Evolutionary conservation across 805 yeast species (phyloP).

Genomic region (Sugiyamaella valdiviana): DNA sequence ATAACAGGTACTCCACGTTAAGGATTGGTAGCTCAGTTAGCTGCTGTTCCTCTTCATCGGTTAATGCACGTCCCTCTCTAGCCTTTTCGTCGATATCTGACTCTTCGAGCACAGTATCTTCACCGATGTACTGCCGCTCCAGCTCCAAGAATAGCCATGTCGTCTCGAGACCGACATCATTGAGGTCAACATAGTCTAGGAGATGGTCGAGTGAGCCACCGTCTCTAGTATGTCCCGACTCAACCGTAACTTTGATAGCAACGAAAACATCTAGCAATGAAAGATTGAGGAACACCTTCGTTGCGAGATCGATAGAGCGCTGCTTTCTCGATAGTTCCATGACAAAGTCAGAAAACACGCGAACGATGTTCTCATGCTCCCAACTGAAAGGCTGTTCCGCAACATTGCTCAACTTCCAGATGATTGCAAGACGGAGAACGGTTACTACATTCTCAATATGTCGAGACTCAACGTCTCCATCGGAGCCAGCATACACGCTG

Average conservation of each 20-base stretch:
- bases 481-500: background rate
- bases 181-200: conserved; percentile 29
- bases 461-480: background rate
- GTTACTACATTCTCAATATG: conserved; percentile 1
- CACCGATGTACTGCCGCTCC: conserved; percentile 39
- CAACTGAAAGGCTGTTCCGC: background rate
- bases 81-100: conserved; percentile 24
- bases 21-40: conserved; percentile 35
- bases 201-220: conserved; percentile 24
- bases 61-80: background rate
- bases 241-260: conserved; percentile 16
- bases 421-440: conserved; percentile 5
- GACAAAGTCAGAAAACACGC: conserved; percentile 1
- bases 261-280: conserved; percentile 21
- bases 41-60: conserved; percentile 17
- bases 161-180: conserved; percentile 33
- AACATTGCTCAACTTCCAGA: conserved; percentile 13
- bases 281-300: conserved; percentile 3
- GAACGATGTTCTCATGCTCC: conserved; percentile 2
- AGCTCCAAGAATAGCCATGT: conserved; percentile 37
- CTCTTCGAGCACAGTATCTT: conserved; percentile 26
- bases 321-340: background rate
- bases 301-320: background rate
- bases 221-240: too few relatives aligned
- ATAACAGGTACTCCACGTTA: conserved; percentile 37